Base-by-base conservation (phyloP, 192 early-diverging fungal species). In the Diversispora epigaea region DNA sequence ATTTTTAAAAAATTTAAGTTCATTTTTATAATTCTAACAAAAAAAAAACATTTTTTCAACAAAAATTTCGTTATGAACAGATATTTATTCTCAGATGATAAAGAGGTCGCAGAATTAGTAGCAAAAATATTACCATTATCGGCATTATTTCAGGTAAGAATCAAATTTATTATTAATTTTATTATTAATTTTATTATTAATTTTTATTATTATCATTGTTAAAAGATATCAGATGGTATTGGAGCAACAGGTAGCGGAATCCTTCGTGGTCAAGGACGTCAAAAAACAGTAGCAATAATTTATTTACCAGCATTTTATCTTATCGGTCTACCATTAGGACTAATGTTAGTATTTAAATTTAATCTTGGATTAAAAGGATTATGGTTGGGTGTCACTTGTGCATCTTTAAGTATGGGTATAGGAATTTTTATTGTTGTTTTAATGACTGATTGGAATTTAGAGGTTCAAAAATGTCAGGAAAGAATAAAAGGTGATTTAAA, bases 91-190 rank as follows among this genome's bases (percentile, higher is more conserved):
- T 91, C 90, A 21, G 76, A 86, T 49, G 91, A 96, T 76, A 71
- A 76, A 0, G 85, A 85, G 0, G 91, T 98, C 14, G 82, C 93
- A 62, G 77, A 68, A 9, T 78, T 92, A 6, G 92, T 96, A 3
- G 90, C 93, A 2, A 76, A 67, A 57, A 84, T 96, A 11, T 81
- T 97, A 79, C 95, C 95, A 0, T 76, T 94, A n/a, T 91, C 85
- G 32, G 94, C 93, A 0, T 32, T 90, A 41, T 94, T 89, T 80
- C 93, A 94, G 47, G 73, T 75, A 55, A 9, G 17, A 41, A 58
- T n/a, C 25, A 19, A n/a, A 11, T 25, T 43, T 54, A 71, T 40
- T 32, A 45, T 65, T 17, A 14, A 43, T 12, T 19, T n/a, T 12
- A 46, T 45, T 21, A 64, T 10, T 43, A 64, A 14, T 43, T 10